Evolutionary conservation across 2,329 filamentous ascomycete species (phyloP).

Genomic region (Pseudogymnoascus sp.): DNA sequence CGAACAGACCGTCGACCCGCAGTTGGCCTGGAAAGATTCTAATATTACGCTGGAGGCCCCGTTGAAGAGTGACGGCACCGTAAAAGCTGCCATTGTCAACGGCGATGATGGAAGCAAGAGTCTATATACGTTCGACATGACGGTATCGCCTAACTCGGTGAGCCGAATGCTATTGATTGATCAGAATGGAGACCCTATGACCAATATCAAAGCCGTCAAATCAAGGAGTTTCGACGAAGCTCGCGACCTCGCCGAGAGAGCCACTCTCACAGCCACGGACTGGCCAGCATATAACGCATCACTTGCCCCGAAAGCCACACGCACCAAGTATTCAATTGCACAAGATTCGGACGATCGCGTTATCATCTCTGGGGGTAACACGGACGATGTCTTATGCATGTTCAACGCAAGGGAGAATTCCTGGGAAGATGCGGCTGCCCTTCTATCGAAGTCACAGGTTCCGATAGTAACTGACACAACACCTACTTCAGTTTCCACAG

Average conservation of each 20-base stretch:
- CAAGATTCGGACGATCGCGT: conserved; percentile 54
- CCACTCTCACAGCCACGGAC: conserved; percentile 43
- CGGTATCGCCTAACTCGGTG: conserved; percentile 64
- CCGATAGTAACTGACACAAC: conserved; percentile 11
- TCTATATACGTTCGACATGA: conserved; percentile 70
- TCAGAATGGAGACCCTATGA: conserved; percentile 46
- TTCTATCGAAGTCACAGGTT: conserved; percentile 19
- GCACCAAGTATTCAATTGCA: conserved; percentile 65
- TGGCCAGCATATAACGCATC: conserved; percentile 77
- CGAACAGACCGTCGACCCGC: conserved; percentile 35
- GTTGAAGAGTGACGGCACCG: conserved; percentile 48
- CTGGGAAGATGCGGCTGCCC: conserved; percentile 62
- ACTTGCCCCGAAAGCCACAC: conserved; percentile 54
- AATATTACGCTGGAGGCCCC: conserved; percentile 54
- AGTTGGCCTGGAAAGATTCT: conserved; percentile 55
- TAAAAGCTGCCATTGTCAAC: conserved; percentile 57
- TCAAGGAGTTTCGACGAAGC: conserved; percentile 7
- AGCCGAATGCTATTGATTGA: conserved; percentile 59
- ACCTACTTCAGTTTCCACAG: conserved; percentile 24
- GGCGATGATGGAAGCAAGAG: conserved; percentile 71
- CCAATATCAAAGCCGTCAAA: conserved; percentile 36
- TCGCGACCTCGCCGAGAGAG: conserved; percentile 5
- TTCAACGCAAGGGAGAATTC: conserved; percentile 68
- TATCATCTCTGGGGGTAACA: conserved; percentile 69
- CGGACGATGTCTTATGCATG: conserved; percentile 59